phyloP scores from a whole-genome alignment of 2,329 filamentous ascomycete species.

The Sporothrix sp. region DNA sequence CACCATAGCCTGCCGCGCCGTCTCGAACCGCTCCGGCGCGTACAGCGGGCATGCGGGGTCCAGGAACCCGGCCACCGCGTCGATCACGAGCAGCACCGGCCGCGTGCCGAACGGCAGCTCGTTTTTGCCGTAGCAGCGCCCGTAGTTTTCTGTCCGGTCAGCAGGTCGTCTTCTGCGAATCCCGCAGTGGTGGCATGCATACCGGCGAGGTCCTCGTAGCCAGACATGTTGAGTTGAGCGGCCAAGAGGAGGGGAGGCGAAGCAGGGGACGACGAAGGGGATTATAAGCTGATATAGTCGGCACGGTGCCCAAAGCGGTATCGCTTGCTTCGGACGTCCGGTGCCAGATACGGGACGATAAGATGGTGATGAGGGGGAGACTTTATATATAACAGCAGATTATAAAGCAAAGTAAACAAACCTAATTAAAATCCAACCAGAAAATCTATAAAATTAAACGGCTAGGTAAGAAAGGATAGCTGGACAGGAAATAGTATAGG shows the following conservation, averaged over 20 bases:
- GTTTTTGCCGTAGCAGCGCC: slow-evolving; percentile 2
- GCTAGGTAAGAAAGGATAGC: no score
- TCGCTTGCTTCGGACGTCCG: not conserved
- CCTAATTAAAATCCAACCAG: no score
- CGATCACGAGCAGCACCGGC: slow-evolving; percentile 1
- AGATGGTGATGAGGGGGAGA: no score
- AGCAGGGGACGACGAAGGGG: no score
- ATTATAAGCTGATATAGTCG: no score
- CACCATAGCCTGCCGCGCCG: not conserved
- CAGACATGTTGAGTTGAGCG: not conserved
- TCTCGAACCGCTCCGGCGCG: not conserved
- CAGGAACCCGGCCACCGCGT: not conserved
- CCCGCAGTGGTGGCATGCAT: not conserved
- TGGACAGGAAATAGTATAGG: no score
- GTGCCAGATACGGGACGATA: not conserved
- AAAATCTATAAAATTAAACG: no score
- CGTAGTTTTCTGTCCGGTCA: not conserved
- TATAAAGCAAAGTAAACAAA: not conserved
- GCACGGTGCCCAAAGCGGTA: no score
- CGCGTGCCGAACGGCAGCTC: not conserved
- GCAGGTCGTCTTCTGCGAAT: not conserved
- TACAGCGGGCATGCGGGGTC: not conserved
- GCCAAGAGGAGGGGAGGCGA: no score
- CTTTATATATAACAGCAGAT: no score
- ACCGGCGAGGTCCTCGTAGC: not conserved